These are phyloP conservation scores for Penicillium desertorum DNA, from an alignment of 495 filamentous ascomycete genomes.

Conservation along the genomic window DNA sequence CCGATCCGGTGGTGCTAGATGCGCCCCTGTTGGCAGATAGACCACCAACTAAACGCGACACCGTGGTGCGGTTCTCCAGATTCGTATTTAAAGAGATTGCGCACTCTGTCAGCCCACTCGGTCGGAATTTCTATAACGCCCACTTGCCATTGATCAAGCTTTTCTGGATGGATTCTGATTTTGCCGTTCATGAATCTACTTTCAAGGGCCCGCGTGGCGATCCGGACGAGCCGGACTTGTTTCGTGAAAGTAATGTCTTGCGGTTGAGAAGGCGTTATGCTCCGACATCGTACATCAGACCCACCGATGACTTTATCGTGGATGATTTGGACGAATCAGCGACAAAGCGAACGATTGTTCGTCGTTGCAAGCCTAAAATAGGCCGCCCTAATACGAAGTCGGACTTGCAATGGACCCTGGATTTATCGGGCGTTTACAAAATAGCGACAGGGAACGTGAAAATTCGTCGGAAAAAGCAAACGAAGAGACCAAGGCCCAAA, in stretches of 20 bases:
- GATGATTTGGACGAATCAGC: slow-evolving; percentile 42
- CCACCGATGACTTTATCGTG: slow-evolving; percentile 35
- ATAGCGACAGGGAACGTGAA: slow-evolving; percentile 19
- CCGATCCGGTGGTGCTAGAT: slow-evolving; percentile 45
- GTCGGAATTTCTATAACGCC: slow-evolving; percentile 20
- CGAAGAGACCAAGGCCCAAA: background rate
- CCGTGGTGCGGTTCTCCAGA: slow-evolving; percentile 25
- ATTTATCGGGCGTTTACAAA: slow-evolving; percentile 35
- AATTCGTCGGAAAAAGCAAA: slow-evolving; percentile 4
- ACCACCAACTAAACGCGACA: slow-evolving; percentile 5
- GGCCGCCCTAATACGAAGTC: slow-evolving; percentile 2
- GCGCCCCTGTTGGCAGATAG: slow-evolving; percentile 21
- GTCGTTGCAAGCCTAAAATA: slow-evolving; percentile 3
- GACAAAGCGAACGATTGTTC: slow-evolving; percentile 1
- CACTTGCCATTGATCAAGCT: slow-evolving; percentile 37
- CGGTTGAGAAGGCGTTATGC: slow-evolving; percentile 25
- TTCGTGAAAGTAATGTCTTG: slow-evolving; percentile 23
- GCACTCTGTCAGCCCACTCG: slow-evolving; percentile 20
- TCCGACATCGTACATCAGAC: slow-evolving; percentile 7
- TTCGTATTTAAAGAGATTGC: slow-evolving; percentile 40
- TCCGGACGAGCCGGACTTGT: slow-evolving; percentile 10
- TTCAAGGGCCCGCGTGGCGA: slow-evolving; percentile 22
- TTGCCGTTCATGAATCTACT: slow-evolving; percentile 39
- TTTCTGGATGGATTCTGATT: slow-evolving; percentile 36
- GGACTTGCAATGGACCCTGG: slow-evolving; percentile 32